A percentile compares a stretch with the other conserved stretches of the same genome.
Evolutionary conservation across 2,329 filamentous ascomycete species (phyloP).

Genomic region (Emmonsiellopsis sp.): DNA sequence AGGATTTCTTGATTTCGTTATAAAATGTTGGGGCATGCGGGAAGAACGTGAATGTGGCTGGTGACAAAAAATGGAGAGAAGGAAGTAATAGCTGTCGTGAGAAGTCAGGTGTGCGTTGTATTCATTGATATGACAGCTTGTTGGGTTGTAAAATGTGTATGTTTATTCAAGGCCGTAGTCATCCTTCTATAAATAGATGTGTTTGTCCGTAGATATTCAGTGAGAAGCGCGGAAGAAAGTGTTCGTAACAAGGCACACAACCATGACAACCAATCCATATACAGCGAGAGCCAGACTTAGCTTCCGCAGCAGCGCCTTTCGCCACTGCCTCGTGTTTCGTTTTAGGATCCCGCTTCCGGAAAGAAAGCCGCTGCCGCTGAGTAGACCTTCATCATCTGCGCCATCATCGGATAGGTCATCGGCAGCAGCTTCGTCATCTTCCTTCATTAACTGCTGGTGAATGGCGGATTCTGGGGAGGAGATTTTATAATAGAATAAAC

Average conservation of each 20-base stretch:
- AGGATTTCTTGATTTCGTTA: too few species aligned
- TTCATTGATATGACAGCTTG: too few species aligned
- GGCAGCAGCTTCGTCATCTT: constrained; percentile 64
- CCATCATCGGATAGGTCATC: constrained; percentile 24
- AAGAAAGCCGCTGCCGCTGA: constrained; percentile 35
- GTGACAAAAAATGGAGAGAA: too few species aligned
- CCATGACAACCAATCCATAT: constrained; percentile 84
- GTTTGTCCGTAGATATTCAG: constrained; percentile 26
- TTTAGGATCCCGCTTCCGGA: constrained; percentile 49
- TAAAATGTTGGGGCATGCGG: too few species aligned
- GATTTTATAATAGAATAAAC: constrained; percentile 98
- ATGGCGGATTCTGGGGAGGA: constrained; percentile 78
- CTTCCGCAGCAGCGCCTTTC: constrained; percentile 56
- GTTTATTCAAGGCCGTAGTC: too few species aligned
- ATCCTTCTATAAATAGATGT: too few species aligned
- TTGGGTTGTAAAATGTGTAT: too few species aligned
- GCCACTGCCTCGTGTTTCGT: constrained; percentile 57
- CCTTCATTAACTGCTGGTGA: constrained; percentile 80
- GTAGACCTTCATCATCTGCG: constrained; percentile 21
- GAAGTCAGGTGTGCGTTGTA: too few species aligned
- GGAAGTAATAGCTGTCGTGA: too few species aligned
- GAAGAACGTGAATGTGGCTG: too few species aligned
- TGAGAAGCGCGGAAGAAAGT: constrained; percentile 64
- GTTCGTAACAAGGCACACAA: constrained; percentile 77
- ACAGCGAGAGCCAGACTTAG: constrained; percentile 66